phyloP scores from a whole-genome alignment of 306 rosid species.

The Ziziphus jujuba region DNA sequence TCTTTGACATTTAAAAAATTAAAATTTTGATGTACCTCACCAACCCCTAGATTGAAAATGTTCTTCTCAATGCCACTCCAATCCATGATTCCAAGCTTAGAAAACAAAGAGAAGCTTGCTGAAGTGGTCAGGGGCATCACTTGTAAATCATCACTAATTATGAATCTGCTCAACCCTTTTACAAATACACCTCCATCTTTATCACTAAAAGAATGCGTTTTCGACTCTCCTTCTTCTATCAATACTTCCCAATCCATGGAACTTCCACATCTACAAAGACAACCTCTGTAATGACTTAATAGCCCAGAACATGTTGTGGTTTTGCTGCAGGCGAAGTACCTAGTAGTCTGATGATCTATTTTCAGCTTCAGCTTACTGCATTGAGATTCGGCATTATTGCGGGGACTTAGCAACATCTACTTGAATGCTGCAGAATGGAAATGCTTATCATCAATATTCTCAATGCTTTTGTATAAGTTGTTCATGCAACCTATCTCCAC shows the following conservation, averaged over 20 bases:
- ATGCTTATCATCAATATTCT: background rate
- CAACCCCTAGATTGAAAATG: background rate
- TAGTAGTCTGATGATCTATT: background rate
- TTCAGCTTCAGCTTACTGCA: slow-evolving; percentile 7
- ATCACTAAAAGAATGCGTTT: background rate
- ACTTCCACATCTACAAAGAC: background rate
- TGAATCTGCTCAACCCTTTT: background rate
- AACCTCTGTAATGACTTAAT: background rate
- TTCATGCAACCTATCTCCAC: background rate
- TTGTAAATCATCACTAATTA: slow-evolving; percentile 10
- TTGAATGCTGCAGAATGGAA: background rate
- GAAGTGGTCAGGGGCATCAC: background rate
- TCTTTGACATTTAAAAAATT: background rate
- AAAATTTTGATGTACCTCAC: slow-evolving; percentile 1
- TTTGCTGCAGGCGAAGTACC: background rate
- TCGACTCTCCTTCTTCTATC: background rate
- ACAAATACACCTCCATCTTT: background rate
- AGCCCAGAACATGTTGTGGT: no score
- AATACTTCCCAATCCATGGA: fast-evolving
- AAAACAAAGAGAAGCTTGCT: background rate
- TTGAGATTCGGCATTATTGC: background rate
- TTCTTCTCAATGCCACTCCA: background rate
- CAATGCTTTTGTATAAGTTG: no score
- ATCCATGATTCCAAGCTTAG: background rate
- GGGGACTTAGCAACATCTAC: slow-evolving; percentile 5